These are phyloP conservation scores for Liriodendron chinense DNA, from an alignment of 164 flowering plant genomes.

Conservation along the genomic window DNA sequence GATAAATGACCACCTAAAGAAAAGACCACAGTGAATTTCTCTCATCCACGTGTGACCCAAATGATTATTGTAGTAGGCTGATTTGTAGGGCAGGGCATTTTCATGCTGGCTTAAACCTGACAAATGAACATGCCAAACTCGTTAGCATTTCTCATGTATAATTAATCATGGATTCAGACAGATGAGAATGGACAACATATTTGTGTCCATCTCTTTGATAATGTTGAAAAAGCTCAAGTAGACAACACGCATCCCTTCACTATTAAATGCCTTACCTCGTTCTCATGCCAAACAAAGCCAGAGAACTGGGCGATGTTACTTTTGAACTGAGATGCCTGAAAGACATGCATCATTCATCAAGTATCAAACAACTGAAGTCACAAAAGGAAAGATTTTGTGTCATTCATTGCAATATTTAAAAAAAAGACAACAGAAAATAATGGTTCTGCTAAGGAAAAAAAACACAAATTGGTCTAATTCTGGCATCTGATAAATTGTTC, in stretches of 20 bases:
- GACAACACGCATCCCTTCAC: background rate
- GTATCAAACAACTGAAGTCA: background rate
- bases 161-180: no score
- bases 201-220: no score
- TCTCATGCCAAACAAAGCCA: conserved; percentile 88
- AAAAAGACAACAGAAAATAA: background rate
- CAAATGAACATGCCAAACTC: no score
- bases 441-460: background rate
- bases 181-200: no score
- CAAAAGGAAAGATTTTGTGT: background rate
- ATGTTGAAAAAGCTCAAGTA: background rate
- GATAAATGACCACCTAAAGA: no score
- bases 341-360: background rate
- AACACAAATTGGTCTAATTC: background rate
- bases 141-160: no score
- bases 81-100: no score
- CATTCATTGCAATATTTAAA: background rate
- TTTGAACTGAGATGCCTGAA: conserved; percentile 77
- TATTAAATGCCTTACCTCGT: conserved; percentile 55
- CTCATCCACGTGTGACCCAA: no score
- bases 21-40: no score
- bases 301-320: conserved; percentile 77
- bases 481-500: background rate
- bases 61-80: no score
- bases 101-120: no score